A percentile compares a stretch with the other conserved stretches of the same genome.
These are phyloP conservation scores for Erythrophleum ivorense DNA, from an alignment of 331 rosid genomes.

Conservation along the genomic window DNA sequence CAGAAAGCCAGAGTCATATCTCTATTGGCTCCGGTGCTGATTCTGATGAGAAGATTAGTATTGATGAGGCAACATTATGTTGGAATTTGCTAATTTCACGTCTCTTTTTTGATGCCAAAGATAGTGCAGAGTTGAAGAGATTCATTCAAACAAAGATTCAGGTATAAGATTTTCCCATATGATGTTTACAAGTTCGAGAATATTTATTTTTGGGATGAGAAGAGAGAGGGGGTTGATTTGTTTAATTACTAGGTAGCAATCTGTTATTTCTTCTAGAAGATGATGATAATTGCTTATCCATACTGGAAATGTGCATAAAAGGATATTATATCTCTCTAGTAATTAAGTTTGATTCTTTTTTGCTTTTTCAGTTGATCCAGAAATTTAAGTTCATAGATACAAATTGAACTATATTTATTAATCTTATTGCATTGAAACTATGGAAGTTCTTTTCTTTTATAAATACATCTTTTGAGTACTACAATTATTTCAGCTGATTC, in stretches of 20 bases:
- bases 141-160: slow-evolving; percentile 74
- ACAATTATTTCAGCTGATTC: neutral
- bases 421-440: slow-evolving; percentile 14
- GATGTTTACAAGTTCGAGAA: slow-evolving; percentile 24
- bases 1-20: slow-evolving; percentile 54
- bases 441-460: slow-evolving; percentile 19
- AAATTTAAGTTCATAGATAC: slow-evolving; percentile 7
- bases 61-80: slow-evolving; percentile 85
- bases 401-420: slow-evolving; percentile 8
- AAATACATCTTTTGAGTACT: slow-evolving; percentile 2
- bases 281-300: slow-evolving; percentile 30
- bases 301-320: slow-evolving; percentile 22
- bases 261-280: slow-evolving; percentile 12
- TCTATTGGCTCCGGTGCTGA: slow-evolving; percentile 55
- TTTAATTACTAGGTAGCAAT: neutral
- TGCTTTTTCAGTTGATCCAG: slow-evolving; percentile 15
- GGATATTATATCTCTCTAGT: slow-evolving; percentile 19
- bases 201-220: slow-evolving; percentile 12
- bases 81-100: slow-evolving; percentile 88
- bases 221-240: neutral
- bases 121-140: slow-evolving; percentile 58
- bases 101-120: slow-evolving; percentile 83
- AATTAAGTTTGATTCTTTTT: slow-evolving; percentile 3
- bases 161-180: slow-evolving; percentile 52
- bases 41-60: slow-evolving; percentile 62